A percentile compares a stretch with the other conserved stretches of the same genome.
These are phyloP conservation scores for Sporisorium scitamineum DNA, from an alignment of 1,284 basidiomycete species.

Conservation along the genomic window DNA sequence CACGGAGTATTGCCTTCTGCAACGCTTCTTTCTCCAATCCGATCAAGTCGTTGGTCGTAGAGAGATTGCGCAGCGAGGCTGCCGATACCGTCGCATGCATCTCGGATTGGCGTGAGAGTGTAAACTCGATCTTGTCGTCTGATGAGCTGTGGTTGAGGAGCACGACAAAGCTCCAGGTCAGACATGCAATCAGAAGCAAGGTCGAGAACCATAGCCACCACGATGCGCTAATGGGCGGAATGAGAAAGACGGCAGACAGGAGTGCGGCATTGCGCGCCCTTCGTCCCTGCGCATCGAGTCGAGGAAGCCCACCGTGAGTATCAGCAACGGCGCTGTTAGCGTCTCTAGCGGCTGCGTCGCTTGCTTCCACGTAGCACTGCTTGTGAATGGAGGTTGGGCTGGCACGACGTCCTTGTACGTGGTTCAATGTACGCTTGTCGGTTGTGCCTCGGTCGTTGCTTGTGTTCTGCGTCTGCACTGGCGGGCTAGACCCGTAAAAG, in stretches of 20 bases:
- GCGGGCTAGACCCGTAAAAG: constrained; percentile 54
- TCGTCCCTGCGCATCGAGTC: constrained; percentile 29
- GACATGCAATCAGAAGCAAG: constrained; percentile 20
- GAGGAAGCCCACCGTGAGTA: constrained; percentile 16
- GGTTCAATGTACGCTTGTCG: background rate
- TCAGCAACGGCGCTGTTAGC: background rate
- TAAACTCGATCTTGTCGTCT: constrained; percentile 35
- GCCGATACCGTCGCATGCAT: constrained; percentile 6
- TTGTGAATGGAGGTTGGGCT: constrained; percentile 5
- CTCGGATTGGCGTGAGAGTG: constrained; percentile 21
- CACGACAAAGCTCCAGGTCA: constrained; percentile 34
- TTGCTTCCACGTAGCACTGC: constrained; percentile 22
- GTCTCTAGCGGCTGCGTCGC: constrained; percentile 12
- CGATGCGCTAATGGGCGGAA: constrained; percentile 32
- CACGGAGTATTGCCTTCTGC: constrained; percentile 21
- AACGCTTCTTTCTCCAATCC: constrained; percentile 24
- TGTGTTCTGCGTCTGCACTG: constrained; percentile 6
- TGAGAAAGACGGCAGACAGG: constrained; percentile 21
- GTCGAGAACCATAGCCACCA: constrained; percentile 36
- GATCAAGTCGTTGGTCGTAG: constrained; percentile 1
- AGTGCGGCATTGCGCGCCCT: constrained; percentile 26
- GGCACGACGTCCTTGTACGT: constrained; percentile 6
- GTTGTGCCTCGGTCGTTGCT: background rate
- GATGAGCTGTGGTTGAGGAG: constrained; percentile 22
- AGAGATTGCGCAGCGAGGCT: constrained; percentile 15